Conservation (phyloP, 441 rosid genomes). For the Pelargonium citronellum region DNA sequence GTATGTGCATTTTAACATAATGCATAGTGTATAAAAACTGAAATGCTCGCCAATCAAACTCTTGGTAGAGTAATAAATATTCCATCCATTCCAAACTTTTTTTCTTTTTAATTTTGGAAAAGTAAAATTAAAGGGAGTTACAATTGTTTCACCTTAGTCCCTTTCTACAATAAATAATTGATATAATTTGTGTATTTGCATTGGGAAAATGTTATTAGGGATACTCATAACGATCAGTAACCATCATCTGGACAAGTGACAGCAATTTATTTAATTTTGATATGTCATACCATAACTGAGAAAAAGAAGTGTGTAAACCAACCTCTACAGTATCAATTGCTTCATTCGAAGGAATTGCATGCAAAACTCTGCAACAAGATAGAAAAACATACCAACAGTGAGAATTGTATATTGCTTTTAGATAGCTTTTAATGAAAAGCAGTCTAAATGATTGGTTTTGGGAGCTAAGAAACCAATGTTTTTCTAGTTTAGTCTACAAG, state of each 20-base stretch:
- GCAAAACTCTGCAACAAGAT: slow-evolving; percentile 64
- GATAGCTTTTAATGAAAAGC: background rate
- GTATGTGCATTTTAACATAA: background rate
- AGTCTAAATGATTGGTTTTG: background rate
- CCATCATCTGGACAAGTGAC: background rate
- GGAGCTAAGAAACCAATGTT: background rate
- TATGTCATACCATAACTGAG: background rate
- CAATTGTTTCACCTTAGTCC: background rate
- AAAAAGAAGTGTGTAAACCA: slow-evolving; percentile 23
- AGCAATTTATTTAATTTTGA: slow-evolving; percentile 4
- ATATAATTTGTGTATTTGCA: background rate
- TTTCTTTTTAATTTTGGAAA: background rate
- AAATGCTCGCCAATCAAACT: background rate
- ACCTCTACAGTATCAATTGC: slow-evolving; percentile 83
- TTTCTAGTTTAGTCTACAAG: background rate
- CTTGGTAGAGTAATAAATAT: background rate
- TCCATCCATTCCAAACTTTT: background rate
- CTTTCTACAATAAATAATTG: background rate
- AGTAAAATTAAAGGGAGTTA: background rate
- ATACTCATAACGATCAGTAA: slow-evolving; percentile 5
- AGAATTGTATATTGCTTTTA: slow-evolving; percentile 4
- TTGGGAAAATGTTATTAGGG: background rate
- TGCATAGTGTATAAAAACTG: background rate
- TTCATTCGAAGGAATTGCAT: slow-evolving; percentile 84
- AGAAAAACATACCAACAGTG: slow-evolving; percentile 4